Base-by-base conservation (phyloP, 2,329 filamentous ascomycete genomes). In the Trichoderma guizhouense region DNA sequence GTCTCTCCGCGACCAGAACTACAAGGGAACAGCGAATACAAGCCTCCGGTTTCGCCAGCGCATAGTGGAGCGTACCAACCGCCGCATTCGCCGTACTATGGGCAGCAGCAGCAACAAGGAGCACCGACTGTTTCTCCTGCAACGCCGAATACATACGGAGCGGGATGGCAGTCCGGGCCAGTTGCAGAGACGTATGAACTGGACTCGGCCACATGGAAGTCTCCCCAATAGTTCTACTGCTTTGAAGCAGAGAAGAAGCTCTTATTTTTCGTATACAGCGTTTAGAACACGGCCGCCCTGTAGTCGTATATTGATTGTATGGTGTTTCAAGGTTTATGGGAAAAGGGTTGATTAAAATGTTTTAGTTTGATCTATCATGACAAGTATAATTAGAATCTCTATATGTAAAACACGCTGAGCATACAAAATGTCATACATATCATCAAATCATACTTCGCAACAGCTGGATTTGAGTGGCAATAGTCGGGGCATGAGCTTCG, bases 91-190 rank as follows among this genome's bases (percentile, higher is more conserved):
- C 74, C 73, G 71, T 43, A 72, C 71, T 1, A 70, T 69, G 4
- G 64, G 70, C 65, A 71, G 72, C 34, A 43, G 32, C 28, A 28
- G 7, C 36, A 74, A 72, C 55, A 60, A n/a, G 70, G 43, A 14
- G 18, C 64, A 14, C 18, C 36, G 12, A 65, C 30, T 21, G 66
- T 71, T 28, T 72, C 43, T 32, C 73, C 61, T n/a, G 71, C 55
- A 21, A 73, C 72, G 6, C 74, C 73, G 5, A 47, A 39, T 8
- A 61, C 55, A 11, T 66, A 75, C 15, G 68, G 66, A 11, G 21
- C 60, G 21, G 76, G 77, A 3, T 84, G 79, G 78, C 79, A 82
- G 62, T 77, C 82, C 1, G 82, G 82, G 4, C 81, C 81, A 2
- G 77, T 81, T 30, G 65, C 79, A 28, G 74, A 80, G 26, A 73